Evolutionary conservation across 306 rosid species (phyloP), one percentile per base, ranked within the genome.

Genomic region (Cucumis cinereus): DNA sequence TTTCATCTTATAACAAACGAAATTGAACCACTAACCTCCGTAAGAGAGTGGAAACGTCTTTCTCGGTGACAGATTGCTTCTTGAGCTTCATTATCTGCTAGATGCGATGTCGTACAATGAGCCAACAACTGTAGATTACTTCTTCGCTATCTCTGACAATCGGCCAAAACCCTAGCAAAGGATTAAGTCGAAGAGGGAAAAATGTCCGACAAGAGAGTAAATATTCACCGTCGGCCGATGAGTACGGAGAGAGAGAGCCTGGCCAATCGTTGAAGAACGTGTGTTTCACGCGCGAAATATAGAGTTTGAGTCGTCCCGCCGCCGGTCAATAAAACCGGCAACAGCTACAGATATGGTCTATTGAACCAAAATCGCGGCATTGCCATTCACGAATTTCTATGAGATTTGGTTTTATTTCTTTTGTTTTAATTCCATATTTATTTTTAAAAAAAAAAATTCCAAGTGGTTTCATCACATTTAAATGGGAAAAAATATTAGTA

Each of bases 1-100:
- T 49, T 49, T 70, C 23, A 47, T 41, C 53, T 22, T 15, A 16
- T 24, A 47, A 49, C 55, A 71, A 24, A 28, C 59, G 43, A 71
- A 50, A 71, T 28, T 9, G 45, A 72, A 50, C 28, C 45, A 19
- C 47, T 28, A 28, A 89, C 99, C 91, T 90, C n/a, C 80, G 85
- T 4, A 82, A 20, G 77, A 92, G 84, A 61, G 81, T n/a, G 75
- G 80, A 87, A 10, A 81, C 73, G 11, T 88, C 93, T 45, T 83
- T 82, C 61, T 90, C 97, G 10, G 84, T 78, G 68, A 90, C 77
- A 7, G 79, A 53, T 11, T 81, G 80, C 58, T 86, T 91, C 71
- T 36, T 80, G 35, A 43, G 74, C 77, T 78, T 85, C 63, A 75
- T 77, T 7, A 41, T 53, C 59, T 33, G 17, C 4, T 53, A 19